Base-by-base conservation (phyloP, 129 eudicot genomes). In the Lonicera japonica region DNA sequence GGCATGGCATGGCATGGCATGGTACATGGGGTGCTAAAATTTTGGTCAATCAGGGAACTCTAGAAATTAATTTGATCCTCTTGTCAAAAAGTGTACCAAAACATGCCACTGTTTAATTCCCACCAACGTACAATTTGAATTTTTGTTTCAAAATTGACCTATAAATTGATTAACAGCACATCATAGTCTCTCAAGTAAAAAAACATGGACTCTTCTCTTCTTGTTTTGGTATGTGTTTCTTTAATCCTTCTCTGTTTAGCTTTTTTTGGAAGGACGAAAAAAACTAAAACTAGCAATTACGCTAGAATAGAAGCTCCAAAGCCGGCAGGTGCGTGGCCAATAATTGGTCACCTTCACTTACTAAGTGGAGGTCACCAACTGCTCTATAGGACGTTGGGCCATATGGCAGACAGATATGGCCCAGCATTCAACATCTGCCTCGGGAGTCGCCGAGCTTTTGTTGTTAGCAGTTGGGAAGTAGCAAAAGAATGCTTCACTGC, bases 321-420 rank as follows among this genome's bases (percentile, higher is more conserved):
- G 21, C n/a, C 60, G 21, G 34, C 36, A 7, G 60, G 56, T 15
- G 56, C 56, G 20, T 51, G 56, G 56, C 56, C 70, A 39, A 18
- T 66, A 1, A 54, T 66, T 17, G 70, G 70, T 36, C 70, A 66
- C 40, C 61, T 66, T 4, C 70, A 53, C 21, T 29, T 66, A 0
- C 53, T 66, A 8, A 50, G 52, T 2, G 56, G 52, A 1, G 56
- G 66, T 9, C 8, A n/a, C 13, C 66, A 54, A 9, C 52, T 34
- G 1, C 70, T 25, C 53, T 43, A 66, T 51, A 18, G 16, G n/a
- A 24, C 15, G 14, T 22, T 64, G 5, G 59, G 24, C 6, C 9
- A 10, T 3, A 22, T 50, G 58, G 47, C 69, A 2, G 59, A 64
- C 13, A 23, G 14, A 11, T 48, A 64, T 25, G 69, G 69, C 3